A percentile compares a stretch with the other conserved stretches of the same genome.
Conservation (phyloP, 805 yeast species). For the Metschnikowia similis region DNA sequence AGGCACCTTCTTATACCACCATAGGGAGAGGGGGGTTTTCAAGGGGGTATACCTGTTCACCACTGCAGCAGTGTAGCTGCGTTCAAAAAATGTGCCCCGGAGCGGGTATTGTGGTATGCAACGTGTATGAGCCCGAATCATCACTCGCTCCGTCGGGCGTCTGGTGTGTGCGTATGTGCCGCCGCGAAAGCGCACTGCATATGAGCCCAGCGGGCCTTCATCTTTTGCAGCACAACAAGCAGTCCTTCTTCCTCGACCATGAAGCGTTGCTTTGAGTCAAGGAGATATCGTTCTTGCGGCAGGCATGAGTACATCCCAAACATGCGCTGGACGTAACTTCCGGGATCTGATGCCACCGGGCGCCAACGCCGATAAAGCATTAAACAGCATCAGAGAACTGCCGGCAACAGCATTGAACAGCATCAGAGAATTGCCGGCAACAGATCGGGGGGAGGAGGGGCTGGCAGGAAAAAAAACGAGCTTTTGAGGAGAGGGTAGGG, state of each 20-base stretch:
- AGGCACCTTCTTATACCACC: conserved; percentile 28
- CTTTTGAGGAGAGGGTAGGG: too few species aligned
- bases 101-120: not conserved
- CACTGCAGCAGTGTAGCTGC: conserved; percentile 25
- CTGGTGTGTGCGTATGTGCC: not conserved
- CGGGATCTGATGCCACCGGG: too few species aligned
- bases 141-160: not conserved
- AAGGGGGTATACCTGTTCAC: conserved; percentile 28
- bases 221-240: too few species aligned
- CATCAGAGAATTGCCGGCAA: not conserved
- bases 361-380: too few species aligned
- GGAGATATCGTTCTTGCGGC: too few species aligned
- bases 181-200: not conserved
- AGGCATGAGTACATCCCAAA: too few species aligned
- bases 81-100: not conserved
- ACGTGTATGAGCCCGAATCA: not conserved
- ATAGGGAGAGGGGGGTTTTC: conserved; percentile 19
- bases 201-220: too few species aligned
- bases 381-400: not conserved
- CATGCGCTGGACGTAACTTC: too few species aligned
- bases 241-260: too few species aligned
- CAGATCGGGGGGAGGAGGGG: too few species aligned
- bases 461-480: too few species aligned
- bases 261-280: too few species aligned
- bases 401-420: not conserved